These are phyloP conservation scores for Meripilus lineatus DNA, from an alignment of 1,284 basidiomycete genomes.

Conservation along the genomic window DNA sequence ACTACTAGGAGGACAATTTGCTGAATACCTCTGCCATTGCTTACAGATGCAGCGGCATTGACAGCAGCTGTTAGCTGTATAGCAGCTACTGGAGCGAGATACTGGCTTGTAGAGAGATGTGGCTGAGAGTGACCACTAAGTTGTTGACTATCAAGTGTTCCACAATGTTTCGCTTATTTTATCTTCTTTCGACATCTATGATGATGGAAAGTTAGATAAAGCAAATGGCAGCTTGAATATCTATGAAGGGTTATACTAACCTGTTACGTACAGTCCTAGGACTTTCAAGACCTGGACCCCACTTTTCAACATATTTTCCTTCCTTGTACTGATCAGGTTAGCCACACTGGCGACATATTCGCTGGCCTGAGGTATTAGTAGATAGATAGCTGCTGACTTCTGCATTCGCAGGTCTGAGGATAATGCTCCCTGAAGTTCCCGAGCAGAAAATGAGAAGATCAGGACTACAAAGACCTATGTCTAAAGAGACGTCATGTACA, in stretches of 20 bases:
- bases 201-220: slow-evolving; percentile 1
- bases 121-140: slow-evolving; percentile 9
- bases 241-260: slow-evolving; percentile 29
- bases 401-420: slow-evolving; percentile 22
- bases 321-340: slow-evolving; percentile 71
- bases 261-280: slow-evolving; percentile 81
- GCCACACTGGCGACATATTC: slow-evolving; percentile 73
- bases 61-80: slow-evolving; percentile 25
- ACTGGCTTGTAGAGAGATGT: slow-evolving; percentile 1
- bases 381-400: slow-evolving; percentile 41
- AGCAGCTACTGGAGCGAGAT: slow-evolving; percentile 17
- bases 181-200: slow-evolving; percentile 76
- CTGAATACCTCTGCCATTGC: slow-evolving; percentile 18
- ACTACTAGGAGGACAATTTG: slow-evolving; percentile 3
- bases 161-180: slow-evolving; percentile 75
- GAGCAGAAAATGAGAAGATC: background rate
- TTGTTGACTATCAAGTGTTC: slow-evolving; percentile 51
- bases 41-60: slow-evolving; percentile 15
- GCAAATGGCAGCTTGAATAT: slow-evolving; percentile 5
- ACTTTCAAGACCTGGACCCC: slow-evolving; percentile 79
- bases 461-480: background rate
- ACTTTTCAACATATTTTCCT: slow-evolving; percentile 81
- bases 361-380: slow-evolving; percentile 59
- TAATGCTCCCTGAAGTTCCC: slow-evolving; percentile 24
- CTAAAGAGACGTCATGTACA: slow-evolving; percentile 12